Base-by-base conservation (phyloP, 1,284 basidiomycete genomes). In the Vanrija sp. region DNA sequence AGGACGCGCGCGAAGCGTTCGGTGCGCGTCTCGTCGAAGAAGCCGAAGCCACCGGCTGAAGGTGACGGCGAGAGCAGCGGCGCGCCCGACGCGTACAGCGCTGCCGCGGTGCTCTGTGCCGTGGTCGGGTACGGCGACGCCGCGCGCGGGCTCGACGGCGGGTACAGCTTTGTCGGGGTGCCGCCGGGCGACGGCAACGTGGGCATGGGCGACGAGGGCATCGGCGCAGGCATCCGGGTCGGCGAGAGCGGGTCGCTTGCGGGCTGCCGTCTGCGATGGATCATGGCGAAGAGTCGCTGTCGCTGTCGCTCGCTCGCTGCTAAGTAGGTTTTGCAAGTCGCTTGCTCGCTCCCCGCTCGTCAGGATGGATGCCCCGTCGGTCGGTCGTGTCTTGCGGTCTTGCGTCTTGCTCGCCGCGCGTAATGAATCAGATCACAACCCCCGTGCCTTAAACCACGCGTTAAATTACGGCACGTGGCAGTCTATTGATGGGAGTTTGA, bases 201-300 rank as follows among this genome's bases (percentile, higher is more conserved):
- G n/a, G 47, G n/a, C 26, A 19, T 26, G 40, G 29, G n/a, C 26
- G 40, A 23, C 6, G 39, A 34, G 28, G 18, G 40, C 28, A 1
- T 40, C 28, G 34, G 10, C 7, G 42, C n/a, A n/a, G n/a, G 21
- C 21, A 21, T 28, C 28, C 25, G 4, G 48, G 45, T 6, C 21
- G 21, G 21, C 21, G 21, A 23, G 21, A 23, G 21, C 21, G 21
- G 21, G 21, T 23, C 21, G 21, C 21, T 23, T 23, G 21, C 21
- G 21, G 21, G 40, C 43, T 46, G 25, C 18, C 49, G 43, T 21
- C 54, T 29, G n/a, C 54, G 46, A 15, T 55, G 54, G 29, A 55
- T 55, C 54, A 55, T 55, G 47, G 21, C 21, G 21, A 5, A n/a
- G n/a, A n/a, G n/a, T n/a, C n/a, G n/a, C n/a, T n/a, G 21, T 23